A percentile compares a stretch with the other conserved stretches of the same genome.
Evolutionary conservation across 805 yeast species (phyloP).

Genomic region (Kuraishia floccosa): DNA sequence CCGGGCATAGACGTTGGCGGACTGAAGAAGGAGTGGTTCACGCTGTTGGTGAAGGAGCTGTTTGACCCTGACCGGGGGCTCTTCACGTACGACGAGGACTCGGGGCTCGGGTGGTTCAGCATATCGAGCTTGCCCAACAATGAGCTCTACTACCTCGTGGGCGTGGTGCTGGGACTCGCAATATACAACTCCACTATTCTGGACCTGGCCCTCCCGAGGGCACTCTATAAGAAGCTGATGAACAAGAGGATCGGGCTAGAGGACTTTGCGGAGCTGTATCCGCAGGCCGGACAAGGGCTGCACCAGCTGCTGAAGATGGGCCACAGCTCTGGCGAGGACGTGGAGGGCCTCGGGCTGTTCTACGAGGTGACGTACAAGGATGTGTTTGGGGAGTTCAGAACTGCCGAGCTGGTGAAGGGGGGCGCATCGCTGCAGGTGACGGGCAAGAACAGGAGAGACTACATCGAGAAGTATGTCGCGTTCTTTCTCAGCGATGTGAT

Average conservation of each 20-base stretch:
- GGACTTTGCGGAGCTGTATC: conserved; percentile 63
- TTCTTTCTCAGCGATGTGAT: conserved; percentile 51
- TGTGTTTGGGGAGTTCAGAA: conserved; percentile 27
- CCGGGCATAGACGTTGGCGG: conserved; percentile 98
- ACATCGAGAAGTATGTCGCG: conserved; percentile 50
- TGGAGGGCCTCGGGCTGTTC: conserved; percentile 34
- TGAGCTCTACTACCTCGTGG: conserved; percentile 66
- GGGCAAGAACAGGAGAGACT: conserved; percentile 41
- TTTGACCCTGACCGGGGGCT: conserved; percentile 62
- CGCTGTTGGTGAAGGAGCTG: conserved; percentile 55
- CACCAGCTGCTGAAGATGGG: conserved; percentile 30
- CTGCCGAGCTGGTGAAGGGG: conserved; percentile 39
- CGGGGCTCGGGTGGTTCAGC: conserved; percentile 69
- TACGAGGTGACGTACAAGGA: conserved; percentile 57
- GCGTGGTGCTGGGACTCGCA: conserved; percentile 82
- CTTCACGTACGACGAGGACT: conserved; percentile 55
- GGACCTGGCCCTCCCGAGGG: conserved; percentile 68
- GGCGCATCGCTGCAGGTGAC: conserved; percentile 53
- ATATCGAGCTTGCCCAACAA: conserved; percentile 28
- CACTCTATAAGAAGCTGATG: conserved; percentile 65
- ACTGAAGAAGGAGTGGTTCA: conserved; percentile 87
- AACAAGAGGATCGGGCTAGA: conserved; percentile 39
- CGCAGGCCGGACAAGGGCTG: conserved; percentile 48
- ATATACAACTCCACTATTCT: conserved; percentile 82
- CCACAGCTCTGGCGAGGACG: conserved; percentile 22